Evolutionary conservation across 129 eudicot species (phyloP), one percentile per base, ranked within the genome.

Genomic region (Scalesia atractyloides): DNA sequence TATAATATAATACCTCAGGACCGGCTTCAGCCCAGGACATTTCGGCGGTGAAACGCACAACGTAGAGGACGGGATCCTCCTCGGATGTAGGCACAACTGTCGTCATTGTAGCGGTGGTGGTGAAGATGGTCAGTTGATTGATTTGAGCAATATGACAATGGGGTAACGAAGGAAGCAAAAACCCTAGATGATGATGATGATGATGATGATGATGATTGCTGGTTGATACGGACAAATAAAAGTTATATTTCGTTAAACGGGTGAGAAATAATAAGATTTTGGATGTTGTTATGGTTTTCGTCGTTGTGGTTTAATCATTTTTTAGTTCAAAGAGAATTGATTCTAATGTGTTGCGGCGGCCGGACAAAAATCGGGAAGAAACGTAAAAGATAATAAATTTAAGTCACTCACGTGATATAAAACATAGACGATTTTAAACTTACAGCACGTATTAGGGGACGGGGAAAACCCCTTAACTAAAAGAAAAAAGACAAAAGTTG

Each of bases 21-120:
- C 98, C 97, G 64, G 97, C 98, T 57, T 94, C 98, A 48, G 98
- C 96, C 97, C 97, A 90, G 49, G 98, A 83, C 71, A 87, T 73
- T 66, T 94, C 91, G 39, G 96, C 87, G 43, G 91, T 85, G 84
- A 87, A 94, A 64, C 97, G 89, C 24, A 90, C 98, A 24, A 90
- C 97, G 78, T 92, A 75, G 82, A 94, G 89, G 9, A 82, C 79
- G 30, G 97, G 97, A 78, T 94, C 98, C 80, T 90, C 98, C 73
- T 94, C 97, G 17, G 97, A 86, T 3, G 98, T 94, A 19, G 98
- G 97, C 0, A 94, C 89, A 6, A 94, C 83, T 3, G 96, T 94
- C 82, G 98, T 88, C 98, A 94, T 93, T 5, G 39, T 80, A 33
- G 41, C 58, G 30, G 9, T 24, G 37, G 62, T 1, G 43, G 20